Conservation (phyloP, 2,329 filamentous ascomycete genomes). For the Raffaelea ambrosiae region DNA sequence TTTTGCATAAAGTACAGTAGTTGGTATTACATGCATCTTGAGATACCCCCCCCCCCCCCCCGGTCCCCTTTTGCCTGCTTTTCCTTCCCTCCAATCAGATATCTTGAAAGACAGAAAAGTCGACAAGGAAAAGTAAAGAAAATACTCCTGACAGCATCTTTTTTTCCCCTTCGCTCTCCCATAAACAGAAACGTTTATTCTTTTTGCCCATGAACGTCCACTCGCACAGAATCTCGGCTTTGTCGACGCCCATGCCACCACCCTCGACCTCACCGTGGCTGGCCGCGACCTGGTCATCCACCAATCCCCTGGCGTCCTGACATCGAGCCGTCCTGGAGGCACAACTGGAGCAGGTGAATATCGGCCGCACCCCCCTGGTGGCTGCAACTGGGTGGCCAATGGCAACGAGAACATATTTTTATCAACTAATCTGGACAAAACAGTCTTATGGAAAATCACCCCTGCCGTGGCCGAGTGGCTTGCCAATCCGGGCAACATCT, state of each 20-base stretch:
- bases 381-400: no score
- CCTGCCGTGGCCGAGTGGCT: conserved; percentile 79
- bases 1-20: no score
- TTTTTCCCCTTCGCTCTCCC: neutral
- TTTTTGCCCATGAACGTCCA: conserved; percentile 70
- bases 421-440: neutral
- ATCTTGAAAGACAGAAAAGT: no score
- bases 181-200: conserved; percentile 68
- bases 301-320: conserved; percentile 77
- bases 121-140: no score
- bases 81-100: no score
- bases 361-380: no score
- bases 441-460: conserved; percentile 87
- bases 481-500: conserved; percentile 48
- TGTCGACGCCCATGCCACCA: conserved; percentile 60
- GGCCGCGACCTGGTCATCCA: conserved; percentile 65
- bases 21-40: no score
- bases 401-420: no score
- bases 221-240: conserved; percentile 72
- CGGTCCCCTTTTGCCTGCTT: no score
- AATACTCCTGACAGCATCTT: no score
- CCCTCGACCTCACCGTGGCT: conserved; percentile 56
- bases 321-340: conserved; percentile 59
- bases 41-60: no score
- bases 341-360: conserved; percentile 42